Evolutionary conservation across 2,329 filamentous ascomycete species (phyloP).

Genomic region (Sporothrix pseudoabietina): DNA sequence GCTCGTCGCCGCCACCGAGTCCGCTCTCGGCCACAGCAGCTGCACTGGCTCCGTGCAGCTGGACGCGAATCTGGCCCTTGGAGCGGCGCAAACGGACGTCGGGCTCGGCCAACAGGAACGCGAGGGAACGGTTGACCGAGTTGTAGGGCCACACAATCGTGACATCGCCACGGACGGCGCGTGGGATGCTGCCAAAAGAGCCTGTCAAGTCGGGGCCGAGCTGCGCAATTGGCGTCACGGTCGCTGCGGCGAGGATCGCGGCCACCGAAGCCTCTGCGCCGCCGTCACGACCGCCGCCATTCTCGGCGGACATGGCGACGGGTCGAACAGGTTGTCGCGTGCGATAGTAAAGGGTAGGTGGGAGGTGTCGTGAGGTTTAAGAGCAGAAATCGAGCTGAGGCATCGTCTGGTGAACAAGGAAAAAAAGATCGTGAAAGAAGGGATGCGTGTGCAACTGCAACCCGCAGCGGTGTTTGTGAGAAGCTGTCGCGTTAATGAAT

Average conservation of each 20-base stretch:
- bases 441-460: background rate
- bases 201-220: constrained; percentile 52
- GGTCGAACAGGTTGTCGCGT: background rate
- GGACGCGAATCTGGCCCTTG: constrained; percentile 78
- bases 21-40: constrained; percentile 66
- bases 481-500: background rate
- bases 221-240: constrained; percentile 53
- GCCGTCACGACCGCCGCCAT: constrained; percentile 35
- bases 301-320: constrained; percentile 5
- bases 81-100: constrained; percentile 77
- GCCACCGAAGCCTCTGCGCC: constrained; percentile 28
- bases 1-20: constrained; percentile 76
- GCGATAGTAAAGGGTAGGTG: too few relatives aligned
- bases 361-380: background rate
- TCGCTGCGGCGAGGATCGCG: constrained; percentile 33
- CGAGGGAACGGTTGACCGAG: constrained; percentile 69
- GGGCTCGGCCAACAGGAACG: constrained; percentile 79
- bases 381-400: background rate
- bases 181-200: constrained; percentile 41
- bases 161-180: constrained; percentile 68
- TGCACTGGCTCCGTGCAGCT: constrained; percentile 71
- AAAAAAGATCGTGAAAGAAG: background rate
- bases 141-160: constrained; percentile 93
- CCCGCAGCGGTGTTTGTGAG: too few relatives aligned
- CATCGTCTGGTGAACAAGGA: background rate